Evolutionary conservation across 257 asterid species (phyloP).

Genomic region (Striga asiatica): DNA sequence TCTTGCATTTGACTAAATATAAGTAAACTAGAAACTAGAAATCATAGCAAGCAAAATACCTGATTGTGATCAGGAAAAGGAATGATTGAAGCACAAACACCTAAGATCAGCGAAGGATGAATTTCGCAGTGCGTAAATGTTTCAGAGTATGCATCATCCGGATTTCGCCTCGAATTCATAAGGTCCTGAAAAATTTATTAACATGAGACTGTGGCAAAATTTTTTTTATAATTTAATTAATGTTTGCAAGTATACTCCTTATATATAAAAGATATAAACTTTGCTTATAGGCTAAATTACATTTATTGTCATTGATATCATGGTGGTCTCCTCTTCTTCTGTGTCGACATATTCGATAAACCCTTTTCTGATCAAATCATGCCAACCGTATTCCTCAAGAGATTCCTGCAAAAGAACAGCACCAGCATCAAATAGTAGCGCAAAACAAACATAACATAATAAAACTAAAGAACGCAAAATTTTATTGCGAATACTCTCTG

Average conservation of each 20-base stretch:
- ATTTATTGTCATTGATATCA: conserved; percentile 83
- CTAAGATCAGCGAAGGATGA: conserved; percentile 78
- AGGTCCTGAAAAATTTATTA: conserved; percentile 53
- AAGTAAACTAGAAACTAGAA: neutral
- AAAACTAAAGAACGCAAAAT: neutral
- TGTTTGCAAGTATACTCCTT: neutral
- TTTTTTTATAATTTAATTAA: too few relatives aligned
- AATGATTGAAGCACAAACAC: conserved; percentile 85
- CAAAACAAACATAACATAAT: neutral
- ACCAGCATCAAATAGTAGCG: neutral
- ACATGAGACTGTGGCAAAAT: too few relatives aligned
- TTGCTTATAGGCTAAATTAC: conserved; percentile 18
- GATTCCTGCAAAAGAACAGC: conserved; percentile 31
- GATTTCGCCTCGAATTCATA: conserved; percentile 39
- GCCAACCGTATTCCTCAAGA: conserved; percentile 75
- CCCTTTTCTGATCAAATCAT: conserved; percentile 57
- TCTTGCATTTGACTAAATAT: neutral
- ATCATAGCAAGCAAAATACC: conserved; percentile 29
- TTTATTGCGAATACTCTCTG: conserved; percentile 36
- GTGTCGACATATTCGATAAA: conserved; percentile 76
- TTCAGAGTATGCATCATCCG: conserved; percentile 63
- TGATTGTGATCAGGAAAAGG: conserved; percentile 94
- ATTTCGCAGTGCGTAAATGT: conserved; percentile 81
- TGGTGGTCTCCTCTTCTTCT: conserved; percentile 85
- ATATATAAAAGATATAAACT: neutral